Base-by-base conservation (phyloP, 176 grass and related monocot species). In the Cenchrus americanus region DNA sequence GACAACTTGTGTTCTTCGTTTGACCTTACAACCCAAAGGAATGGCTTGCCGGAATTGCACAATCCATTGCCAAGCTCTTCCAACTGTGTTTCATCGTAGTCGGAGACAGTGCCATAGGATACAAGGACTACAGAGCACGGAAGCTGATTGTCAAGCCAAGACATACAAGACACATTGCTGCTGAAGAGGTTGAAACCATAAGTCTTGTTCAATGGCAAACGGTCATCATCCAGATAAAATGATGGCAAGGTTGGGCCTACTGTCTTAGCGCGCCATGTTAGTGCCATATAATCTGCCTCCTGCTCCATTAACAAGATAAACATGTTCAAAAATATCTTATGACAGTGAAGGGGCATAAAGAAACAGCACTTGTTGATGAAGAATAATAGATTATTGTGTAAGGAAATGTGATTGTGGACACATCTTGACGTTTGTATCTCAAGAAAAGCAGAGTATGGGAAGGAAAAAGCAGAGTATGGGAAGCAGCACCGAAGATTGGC, bases 211-310 rank as follows among this genome's bases (percentile, higher is more conserved):
- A 14, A 43, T 0, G 85, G 88, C 3, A 79, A 49, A 5, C 88
- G 79, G 41, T 18, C 40, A 32, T 80, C 77, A 18, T 81, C 86
- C 0, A 90, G 69, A 63, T 77, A 86, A 13, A 26, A 43, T 1
- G 88, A 90, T 0, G 86, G 88, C 26, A 90, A 7, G 0, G 74
- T 80, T 1, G 88, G 91, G 14, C 91, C 88, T 2, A 93, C 47
- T 2, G 73, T 86, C 75, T 88, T 93, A 0, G 78, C 85, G 0
- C 74, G 53, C 69, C 91, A 90, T 24, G 10, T 85, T 0, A 21
- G 52, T 3, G 49, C 63, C 91, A 90, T 66, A 69, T 90, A 86
- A 0, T 72, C 76, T 1, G 82, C 58, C 63, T 89, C 91, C 80
- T 86, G 83, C 57, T 34, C 49, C 27, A 2, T 55, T 7, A 14